A percentile compares a stretch with the other conserved stretches of the same genome.
Evolutionary conservation across 2,329 filamentous ascomycete genomes (phyloP).

Genomic region (Sphaceloma murrayae): DNA sequence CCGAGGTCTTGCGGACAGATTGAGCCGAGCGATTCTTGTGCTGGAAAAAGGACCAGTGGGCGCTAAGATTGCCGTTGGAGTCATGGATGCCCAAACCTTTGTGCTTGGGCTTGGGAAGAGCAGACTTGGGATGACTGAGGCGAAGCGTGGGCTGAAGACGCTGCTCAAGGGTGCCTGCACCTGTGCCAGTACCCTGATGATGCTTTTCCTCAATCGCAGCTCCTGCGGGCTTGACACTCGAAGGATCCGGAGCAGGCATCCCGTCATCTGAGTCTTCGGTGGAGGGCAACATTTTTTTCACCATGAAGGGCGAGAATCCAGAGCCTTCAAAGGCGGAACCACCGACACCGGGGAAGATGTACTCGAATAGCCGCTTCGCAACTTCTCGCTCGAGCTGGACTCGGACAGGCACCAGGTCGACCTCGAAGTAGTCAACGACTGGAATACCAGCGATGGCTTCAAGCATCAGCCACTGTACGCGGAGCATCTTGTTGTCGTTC

Average conservation of each 20-base stretch:
- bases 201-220: slow-evolving; percentile 37
- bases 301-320: slow-evolving; percentile 53
- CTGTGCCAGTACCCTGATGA: slow-evolving; percentile 45
- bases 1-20: slow-evolving; percentile 19
- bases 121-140: slow-evolving; percentile 33
- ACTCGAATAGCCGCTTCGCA: slow-evolving; percentile 88
- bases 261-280: slow-evolving; percentile 40
- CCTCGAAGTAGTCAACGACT: slow-evolving; percentile 93
- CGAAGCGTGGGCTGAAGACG: slow-evolving; percentile 74
- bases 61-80: slow-evolving; percentile 24
- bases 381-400: slow-evolving; percentile 89
- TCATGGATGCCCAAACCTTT: slow-evolving; percentile 28
- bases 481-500: slow-evolving; percentile 72
- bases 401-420: slow-evolving; percentile 84
- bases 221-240: background rate
- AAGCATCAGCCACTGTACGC: slow-evolving; percentile 95
- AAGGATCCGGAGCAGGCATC: background rate
- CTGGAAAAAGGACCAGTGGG: slow-evolving; percentile 37
- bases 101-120: slow-evolving; percentile 23
- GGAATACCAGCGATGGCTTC: slow-evolving; percentile 96
- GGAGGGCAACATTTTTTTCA: slow-evolving; percentile 42
- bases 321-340: slow-evolving; percentile 39
- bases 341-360: slow-evolving; percentile 84
- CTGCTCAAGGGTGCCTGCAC: slow-evolving; percentile 67
- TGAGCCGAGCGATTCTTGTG: slow-evolving; percentile 28